Conservation (phyloP, 768 basidiomycete genomes). For the Daedalea quercina region DNA sequence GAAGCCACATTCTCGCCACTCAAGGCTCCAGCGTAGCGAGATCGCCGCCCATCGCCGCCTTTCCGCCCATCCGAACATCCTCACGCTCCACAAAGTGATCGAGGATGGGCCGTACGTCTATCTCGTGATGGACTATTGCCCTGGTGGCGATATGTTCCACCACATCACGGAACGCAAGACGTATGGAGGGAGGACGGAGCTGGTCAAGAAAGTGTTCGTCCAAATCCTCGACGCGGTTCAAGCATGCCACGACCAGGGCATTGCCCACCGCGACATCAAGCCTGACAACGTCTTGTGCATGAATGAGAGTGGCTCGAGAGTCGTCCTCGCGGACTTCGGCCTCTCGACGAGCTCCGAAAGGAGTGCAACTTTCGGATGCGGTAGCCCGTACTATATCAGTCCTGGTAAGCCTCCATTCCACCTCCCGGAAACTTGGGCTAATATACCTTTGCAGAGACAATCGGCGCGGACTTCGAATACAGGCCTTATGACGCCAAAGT, state of each 20-base stretch:
- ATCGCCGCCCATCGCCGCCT: constrained; percentile 51
- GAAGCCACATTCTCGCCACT: constrained; percentile 4
- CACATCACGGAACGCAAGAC: constrained; percentile 30
- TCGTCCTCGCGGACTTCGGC: constrained; percentile 42
- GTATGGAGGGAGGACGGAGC: constrained; percentile 36
- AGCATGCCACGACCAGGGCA: constrained; percentile 40
- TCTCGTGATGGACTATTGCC: constrained; percentile 49
- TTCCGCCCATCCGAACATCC: constrained; percentile 53
- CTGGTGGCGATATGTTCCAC: constrained; percentile 40
- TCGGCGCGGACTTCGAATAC: constrained; percentile 15
- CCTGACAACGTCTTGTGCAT: constrained; percentile 45
- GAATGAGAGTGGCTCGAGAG: constrained; percentile 29
- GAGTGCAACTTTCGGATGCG: constrained; percentile 16
- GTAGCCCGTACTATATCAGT: constrained; percentile 20
- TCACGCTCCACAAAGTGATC: constrained; percentile 62
- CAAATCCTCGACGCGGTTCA: constrained; percentile 51
- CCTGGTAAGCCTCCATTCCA: constrained; percentile 16
- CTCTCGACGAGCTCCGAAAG: constrained; percentile 16
- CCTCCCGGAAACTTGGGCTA: no score
- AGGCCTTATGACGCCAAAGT: constrained; percentile 28
- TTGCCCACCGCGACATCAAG: constrained; percentile 55
- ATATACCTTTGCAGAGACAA: constrained; percentile 13
- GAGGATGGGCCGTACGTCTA: constrained; percentile 59
- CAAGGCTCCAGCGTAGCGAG: constrained; percentile 41
- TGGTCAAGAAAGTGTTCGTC: constrained; percentile 43